A percentile compares a stretch with the other conserved stretches of the same genome.
phyloP scores from a whole-genome alignment of 129 eudicot species.

The Kitagawia praeruptora region DNA sequence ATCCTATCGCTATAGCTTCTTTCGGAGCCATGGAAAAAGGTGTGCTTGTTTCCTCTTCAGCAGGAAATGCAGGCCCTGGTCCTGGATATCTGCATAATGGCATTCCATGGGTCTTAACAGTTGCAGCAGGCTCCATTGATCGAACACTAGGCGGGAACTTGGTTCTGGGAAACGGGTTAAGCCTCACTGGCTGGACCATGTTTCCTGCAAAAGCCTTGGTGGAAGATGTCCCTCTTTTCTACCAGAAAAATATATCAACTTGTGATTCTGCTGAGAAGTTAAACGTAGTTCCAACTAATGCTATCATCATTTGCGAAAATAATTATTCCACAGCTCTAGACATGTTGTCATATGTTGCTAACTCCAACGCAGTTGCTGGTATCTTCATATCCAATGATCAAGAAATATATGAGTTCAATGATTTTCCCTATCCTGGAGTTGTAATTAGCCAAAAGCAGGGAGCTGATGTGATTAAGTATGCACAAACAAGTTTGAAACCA shows the following conservation, averaged over 20 bases:
- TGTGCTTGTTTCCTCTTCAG: slow-evolving; percentile 36
- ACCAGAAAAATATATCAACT: slow-evolving; percentile 19
- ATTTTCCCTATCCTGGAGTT: slow-evolving; percentile 32
- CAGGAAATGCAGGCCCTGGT: slow-evolving; percentile 25
- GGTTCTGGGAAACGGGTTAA: slow-evolving; percentile 30
- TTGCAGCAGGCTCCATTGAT: slow-evolving; percentile 36
- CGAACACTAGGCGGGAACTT: slow-evolving; percentile 25
- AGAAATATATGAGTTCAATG: neutral
- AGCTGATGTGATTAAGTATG: slow-evolving; percentile 22
- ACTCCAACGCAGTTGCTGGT: slow-evolving; percentile 21
- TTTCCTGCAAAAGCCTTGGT: slow-evolving; percentile 33
- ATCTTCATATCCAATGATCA: slow-evolving; percentile 26
- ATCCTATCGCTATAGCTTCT: slow-evolving; percentile 38
- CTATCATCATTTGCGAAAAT: slow-evolving; percentile 27
- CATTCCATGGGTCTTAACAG: slow-evolving; percentile 38
- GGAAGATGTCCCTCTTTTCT: slow-evolving; percentile 17
- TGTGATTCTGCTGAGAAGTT: slow-evolving; percentile 19
- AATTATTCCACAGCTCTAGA: neutral
- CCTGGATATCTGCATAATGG: slow-evolving; percentile 26
- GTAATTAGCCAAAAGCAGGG: slow-evolving; percentile 23
- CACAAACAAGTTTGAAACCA: slow-evolving; percentile 4
- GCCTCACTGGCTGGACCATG: slow-evolving; percentile 29
- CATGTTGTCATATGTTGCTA: slow-evolving; percentile 1
- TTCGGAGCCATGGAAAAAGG: slow-evolving; percentile 50
- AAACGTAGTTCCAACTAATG: neutral